Evolutionary conservation across 495 filamentous ascomycete genomes (phyloP).

Genomic region (Lepraria neglecta): DNA sequence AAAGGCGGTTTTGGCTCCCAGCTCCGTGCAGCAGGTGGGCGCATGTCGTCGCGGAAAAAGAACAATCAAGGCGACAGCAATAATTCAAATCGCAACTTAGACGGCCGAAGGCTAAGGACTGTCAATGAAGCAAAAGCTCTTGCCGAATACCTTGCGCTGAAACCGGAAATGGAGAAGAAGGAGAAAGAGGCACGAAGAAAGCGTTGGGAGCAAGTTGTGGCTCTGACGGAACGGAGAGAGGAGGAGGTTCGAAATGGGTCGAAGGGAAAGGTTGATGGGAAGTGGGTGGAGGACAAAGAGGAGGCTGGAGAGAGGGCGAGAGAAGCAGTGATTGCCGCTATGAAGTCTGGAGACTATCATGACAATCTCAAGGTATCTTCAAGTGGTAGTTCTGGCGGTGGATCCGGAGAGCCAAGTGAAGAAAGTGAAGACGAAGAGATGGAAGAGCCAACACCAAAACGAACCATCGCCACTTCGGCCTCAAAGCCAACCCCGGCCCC

Average conservation of each 20-base stretch:
- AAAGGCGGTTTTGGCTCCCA: constrained; percentile 98
- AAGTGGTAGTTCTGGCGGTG: constrained; percentile 49
- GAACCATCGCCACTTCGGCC: constrained; percentile 26
- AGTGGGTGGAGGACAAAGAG: constrained; percentile 91
- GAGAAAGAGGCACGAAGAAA: constrained; percentile 77
- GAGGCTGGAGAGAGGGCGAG: constrained; percentile 74
- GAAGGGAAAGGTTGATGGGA: constrained; percentile 69
- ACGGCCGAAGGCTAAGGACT: constrained; percentile 83
- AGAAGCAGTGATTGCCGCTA: constrained; percentile 71
- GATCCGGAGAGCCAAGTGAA: constrained; percentile 36
- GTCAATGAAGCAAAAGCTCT: constrained; percentile 91
- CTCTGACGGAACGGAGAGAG: constrained; percentile 69
- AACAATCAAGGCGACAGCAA: constrained; percentile 76
- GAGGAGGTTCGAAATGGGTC: constrained; percentile 68
- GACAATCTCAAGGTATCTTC: constrained; percentile 44
- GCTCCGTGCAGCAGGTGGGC: constrained; percentile 89
- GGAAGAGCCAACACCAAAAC: constrained; percentile 15
- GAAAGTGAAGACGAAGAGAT: constrained; percentile 39
- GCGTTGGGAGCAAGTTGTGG: constrained; percentile 79
- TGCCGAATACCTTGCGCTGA: constrained; percentile 89
- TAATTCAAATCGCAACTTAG: constrained; percentile 84
- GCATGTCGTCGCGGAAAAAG: constrained; percentile 93
- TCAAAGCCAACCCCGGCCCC: constrained; percentile 29
- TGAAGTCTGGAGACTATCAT: constrained; percentile 56
- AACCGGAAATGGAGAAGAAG: constrained; percentile 91